Base-by-base conservation (phyloP, 176 grass and related monocot genomes). In the Microstegium vimineum region DNA sequence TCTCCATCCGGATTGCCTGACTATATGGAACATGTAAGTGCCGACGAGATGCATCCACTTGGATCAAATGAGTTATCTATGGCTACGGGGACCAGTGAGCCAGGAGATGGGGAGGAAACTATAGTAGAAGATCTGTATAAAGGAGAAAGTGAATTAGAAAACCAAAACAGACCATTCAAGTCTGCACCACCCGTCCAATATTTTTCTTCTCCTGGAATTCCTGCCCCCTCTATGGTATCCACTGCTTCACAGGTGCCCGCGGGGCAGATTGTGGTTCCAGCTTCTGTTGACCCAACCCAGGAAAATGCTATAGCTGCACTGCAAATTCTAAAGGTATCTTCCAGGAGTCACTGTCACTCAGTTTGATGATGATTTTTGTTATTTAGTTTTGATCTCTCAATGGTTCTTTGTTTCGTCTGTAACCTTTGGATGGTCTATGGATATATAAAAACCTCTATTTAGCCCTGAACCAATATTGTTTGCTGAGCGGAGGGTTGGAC, bases 251-350 rank as follows among this genome's bases (percentile, higher is more conserved):
- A 85, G 82, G 60, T 91, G 56, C 87, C 82, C 37, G 78, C 85
- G 77, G 96, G 93, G 47, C 87, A 85, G 65, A 90, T 98, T 86
- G 79, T 98, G 64, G 70, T 95, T 82, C 93, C 90, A 46, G 84
- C 93, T 54, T 59, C 90, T 42, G 72, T 95, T 90, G 96, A 98
- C 64, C 92, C 90, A 28, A 74, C 76, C 62, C 93, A 98, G 62
- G 89, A 83, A 46, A 94, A 88, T 81, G 86, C 90, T 68, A 45
- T 98, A 41, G 73, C 90, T 47, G 92, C 89, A 27, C 83, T 98
- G 66, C 92, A 98, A 80, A 83, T 79, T 84, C 86, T 98, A 41
- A 95, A 98, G 92, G 96, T 98, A 91, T 73, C 33, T 79, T 66
- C 79, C 38, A 22, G 85, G 69, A 18, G 73, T 28, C 20, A 71